Conservation (phyloP, 2,329 filamentous ascomycete genomes). For the Orbilia quercus region DNA sequence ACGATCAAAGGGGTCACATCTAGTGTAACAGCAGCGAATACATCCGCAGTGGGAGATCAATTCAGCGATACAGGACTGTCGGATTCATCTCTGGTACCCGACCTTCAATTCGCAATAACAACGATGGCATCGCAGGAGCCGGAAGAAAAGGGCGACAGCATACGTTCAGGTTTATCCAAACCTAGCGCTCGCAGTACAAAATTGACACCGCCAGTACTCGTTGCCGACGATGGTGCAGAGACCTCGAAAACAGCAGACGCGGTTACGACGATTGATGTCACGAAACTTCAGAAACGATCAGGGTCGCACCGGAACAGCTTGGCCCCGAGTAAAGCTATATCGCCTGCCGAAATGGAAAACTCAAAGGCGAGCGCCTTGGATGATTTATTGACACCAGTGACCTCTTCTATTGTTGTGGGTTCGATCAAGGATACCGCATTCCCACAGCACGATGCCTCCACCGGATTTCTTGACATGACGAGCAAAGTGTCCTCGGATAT, state of each 20-base stretch:
- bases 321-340: constrained; percentile 23
- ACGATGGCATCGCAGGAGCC: constrained; percentile 40
- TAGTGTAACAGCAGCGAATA: constrained; percentile 22
- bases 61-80: constrained; percentile 15
- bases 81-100: constrained; percentile 14
- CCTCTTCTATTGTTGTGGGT: constrained; percentile 36
- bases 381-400: constrained; percentile 33
- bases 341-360: constrained; percentile 32
- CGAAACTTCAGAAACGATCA: constrained; percentile 26
- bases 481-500: constrained; percentile 22
- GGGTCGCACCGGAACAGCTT: constrained; percentile 13
- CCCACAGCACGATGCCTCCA: constrained; percentile 14
- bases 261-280: constrained; percentile 7
- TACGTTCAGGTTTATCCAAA: constrained; percentile 15
- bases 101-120: constrained; percentile 33
- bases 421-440: constrained; percentile 46
- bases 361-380: constrained; percentile 28
- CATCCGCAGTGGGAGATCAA: background rate
- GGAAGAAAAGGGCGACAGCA: background rate
- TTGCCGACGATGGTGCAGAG: constrained; percentile 21
- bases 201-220: constrained; percentile 21
- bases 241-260: constrained; percentile 23
- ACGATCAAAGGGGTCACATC: constrained; percentile 20
- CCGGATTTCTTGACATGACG: constrained; percentile 25
- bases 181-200: constrained; percentile 22